A percentile compares a stretch with the other conserved stretches of the same genome.
Conservation (phyloP, 768 basidiomycete species). For the Ramaria rubella region DNA sequence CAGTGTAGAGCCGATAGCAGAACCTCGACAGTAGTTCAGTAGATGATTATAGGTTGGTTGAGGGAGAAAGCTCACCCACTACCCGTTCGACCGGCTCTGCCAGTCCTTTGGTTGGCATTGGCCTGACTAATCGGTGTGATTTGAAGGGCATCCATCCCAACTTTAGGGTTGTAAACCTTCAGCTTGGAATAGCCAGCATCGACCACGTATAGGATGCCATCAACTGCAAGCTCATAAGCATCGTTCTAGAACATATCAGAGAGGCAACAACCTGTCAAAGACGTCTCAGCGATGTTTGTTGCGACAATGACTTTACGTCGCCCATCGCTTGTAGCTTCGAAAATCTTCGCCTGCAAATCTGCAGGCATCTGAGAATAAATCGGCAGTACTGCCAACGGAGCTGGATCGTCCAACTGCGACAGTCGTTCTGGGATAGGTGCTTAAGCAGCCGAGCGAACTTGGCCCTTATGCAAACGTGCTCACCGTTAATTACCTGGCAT, state of each 20-base stretch:
- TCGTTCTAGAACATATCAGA: neutral
- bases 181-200: constrained; percentile 96
- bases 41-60: neutral
- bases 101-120: constrained; percentile 93
- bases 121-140: constrained; percentile 99
- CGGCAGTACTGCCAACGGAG: constrained; percentile 83
- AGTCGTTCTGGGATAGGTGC: constrained; percentile 64
- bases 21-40: constrained; percentile 43
- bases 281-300: constrained; percentile 98
- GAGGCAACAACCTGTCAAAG: constrained; percentile 64
- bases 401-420: constrained; percentile 84
- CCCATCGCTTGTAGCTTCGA: constrained; percentile 89
- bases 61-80: constrained; percentile 58
- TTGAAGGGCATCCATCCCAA: constrained; percentile 98
- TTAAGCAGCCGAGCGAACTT: neutral
- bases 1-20: constrained; percentile 95
- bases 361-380: constrained; percentile 99
- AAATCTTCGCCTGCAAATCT: constrained; percentile 96
- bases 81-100: constrained; percentile 94
- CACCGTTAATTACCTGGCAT: constrained; percentile 89
- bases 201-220: constrained; percentile 95
- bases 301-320: constrained; percentile 96
- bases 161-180: constrained; percentile 98
- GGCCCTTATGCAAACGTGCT: constrained; percentile 20
- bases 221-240: constrained; percentile 46